Conservation (phyloP, 371 early-diverging fungal genomes). For the Mycotypha africana region DNA sequence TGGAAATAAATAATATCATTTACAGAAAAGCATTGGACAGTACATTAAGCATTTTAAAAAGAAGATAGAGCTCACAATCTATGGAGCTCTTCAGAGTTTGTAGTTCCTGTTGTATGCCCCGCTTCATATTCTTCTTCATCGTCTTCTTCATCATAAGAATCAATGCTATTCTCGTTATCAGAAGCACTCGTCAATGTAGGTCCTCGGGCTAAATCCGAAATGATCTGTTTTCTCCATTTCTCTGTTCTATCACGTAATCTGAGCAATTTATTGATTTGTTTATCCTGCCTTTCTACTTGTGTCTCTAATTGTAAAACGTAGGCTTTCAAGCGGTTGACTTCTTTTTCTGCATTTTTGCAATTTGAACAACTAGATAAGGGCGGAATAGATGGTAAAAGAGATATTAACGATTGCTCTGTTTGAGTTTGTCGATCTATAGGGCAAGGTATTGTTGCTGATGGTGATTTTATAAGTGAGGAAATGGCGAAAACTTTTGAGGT, state of each 20-base stretch:
- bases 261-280: slow-evolving; percentile 9
- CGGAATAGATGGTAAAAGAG: slow-evolving; percentile 2
- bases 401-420: no score
- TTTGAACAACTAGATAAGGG: slow-evolving; percentile 10
- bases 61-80: no score
- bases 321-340: slow-evolving; percentile 8
- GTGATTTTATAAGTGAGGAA: neutral
- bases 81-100: no score
- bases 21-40: no score
- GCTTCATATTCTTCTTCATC: slow-evolving; percentile 7
- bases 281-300: slow-evolving; percentile 12
- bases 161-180: slow-evolving; percentile 14
- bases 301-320: slow-evolving; percentile 15
- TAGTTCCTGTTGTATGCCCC: no score
- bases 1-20: no score
- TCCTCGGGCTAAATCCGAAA: slow-evolving; percentile 16
- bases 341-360: slow-evolving; percentile 11
- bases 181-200: slow-evolving; percentile 7
- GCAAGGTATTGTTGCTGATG: neutral
- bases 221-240: slow-evolving; percentile 21
- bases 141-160: slow-evolving; percentile 9
- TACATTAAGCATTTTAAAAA: no score
- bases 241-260: slow-evolving; percentile 8
- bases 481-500: neutral
- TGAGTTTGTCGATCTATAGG: no score